Evolutionary conservation across 306 rosid species (phyloP), one percentile per base, ranked within the genome.

Genomic region (Cotoneaster glaucophyllus): DNA sequence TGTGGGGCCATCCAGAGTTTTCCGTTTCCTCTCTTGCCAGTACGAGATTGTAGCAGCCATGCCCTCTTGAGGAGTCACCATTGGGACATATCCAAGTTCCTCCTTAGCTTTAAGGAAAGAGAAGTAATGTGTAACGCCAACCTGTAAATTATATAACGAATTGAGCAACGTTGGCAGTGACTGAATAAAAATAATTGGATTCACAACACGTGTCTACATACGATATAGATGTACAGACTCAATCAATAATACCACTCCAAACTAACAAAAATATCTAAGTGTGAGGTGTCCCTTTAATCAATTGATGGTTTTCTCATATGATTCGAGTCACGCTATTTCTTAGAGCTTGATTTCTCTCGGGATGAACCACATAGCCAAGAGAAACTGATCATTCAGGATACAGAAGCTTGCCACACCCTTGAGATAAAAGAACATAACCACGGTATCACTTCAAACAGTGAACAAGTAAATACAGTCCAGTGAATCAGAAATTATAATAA

Each of bases 41-140:
- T 88, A 90, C 79, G 97, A 81, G 73, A 95, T 89, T 79, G 97
- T 95, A 28, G 86, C 79, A 71, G 94, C 90, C 91, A 90, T 95
- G 73, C 98, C 98, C 81, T 95, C 98, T 62, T 26, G 81, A 29
- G 96, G 77, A 72, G 78, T 85, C 53, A 89, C 92, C 84, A 90
- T 58, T 57, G 97, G 97, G 58, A 84, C 84, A 79, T 92, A 95
- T 26, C 97, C 96, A 71, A 95, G 85, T 82, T 95, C 97, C 75
- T 92, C 84, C 90, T 73, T 95, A 56, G 99, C 99, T 84, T 95
- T 92, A 69, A 90, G 91, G 71, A 82, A 88, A 73, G 99, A 92
- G 85, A 90, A 92, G 81, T 89, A 87, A 77, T 92, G 94, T 54
- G 88, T 85, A 73, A 95, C 92, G 31, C 97, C 98, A 10, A 92